Evolutionary conservation across 805 yeast species (phyloP), one percentile per base, ranked within the genome.

Genomic region (Myxozyma kluyveri): DNA sequence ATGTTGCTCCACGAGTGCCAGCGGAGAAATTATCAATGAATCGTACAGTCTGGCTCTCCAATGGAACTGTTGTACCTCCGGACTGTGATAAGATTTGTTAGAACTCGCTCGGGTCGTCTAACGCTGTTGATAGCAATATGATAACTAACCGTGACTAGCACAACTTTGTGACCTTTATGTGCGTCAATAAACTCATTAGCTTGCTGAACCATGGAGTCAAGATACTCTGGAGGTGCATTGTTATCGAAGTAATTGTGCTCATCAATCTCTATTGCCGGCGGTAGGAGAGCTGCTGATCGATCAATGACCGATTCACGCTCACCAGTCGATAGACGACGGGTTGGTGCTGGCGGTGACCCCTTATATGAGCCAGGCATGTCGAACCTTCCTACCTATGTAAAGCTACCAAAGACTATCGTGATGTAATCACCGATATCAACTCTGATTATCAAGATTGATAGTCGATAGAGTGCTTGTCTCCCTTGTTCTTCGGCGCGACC

Each of bases 21-120:
- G 98, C 98, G 59, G 93, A 83, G 68, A 93, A 93, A 65, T 93
- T 93, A 69, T 93, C 99, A 63, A 93, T 89, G 69, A 93, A 93
- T 47, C 99, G 72, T 4, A 93, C 99, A 0, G 99, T 93, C 65
- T 93, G 93, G 69, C 89, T 90, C 65, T 93, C 99, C 59, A 93
- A 73, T 0, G 99, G 99, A 0, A 93, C 99, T 0, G 97, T 91
- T 0, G 99, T 93, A 21, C 99, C 99, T 22, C 99, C 99, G 6
- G 91, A 82, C 65, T 58, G 22, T 23, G 19, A 21, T 18, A 29
- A 17, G 24, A 36, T 27, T 18, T 49, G 29, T 22, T 31, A 27
- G 19, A 32, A 41, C 4, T 18, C 18, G 36, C 27, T 2, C 23
- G 23, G n/a, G n/a, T n/a, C n/a, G n/a, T n/a, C n/a, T n/a, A n/a